A percentile compares a stretch with the other conserved stretches of the same genome.
phyloP scores from a whole-genome alignment of 805 yeast species.

The Teunomyces stri region DNA sequence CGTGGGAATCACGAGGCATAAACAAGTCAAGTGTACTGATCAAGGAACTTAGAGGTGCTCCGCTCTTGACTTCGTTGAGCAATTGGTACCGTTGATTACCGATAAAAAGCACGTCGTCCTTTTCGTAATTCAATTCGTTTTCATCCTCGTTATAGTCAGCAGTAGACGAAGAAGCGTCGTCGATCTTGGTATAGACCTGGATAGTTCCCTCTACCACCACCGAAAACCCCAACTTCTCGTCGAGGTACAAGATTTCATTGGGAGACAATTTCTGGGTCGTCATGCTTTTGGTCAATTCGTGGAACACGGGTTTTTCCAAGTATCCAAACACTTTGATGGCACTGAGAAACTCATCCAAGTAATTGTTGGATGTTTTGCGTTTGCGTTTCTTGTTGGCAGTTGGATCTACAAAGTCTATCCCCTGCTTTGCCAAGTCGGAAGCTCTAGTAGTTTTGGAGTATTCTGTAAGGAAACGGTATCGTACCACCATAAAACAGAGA shows the following conservation, averaged over 20 bases:
- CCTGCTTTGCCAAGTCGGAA: constrained; percentile 38
- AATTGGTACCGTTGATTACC: constrained; percentile 67
- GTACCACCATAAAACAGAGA: constrained; percentile 45
- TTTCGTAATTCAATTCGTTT: constrained; percentile 24
- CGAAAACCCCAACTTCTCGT: constrained; percentile 78
- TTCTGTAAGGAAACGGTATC: constrained; percentile 62
- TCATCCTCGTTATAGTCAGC: constrained; percentile 5
- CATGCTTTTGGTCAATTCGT: constrained; percentile 88
- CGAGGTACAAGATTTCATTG: constrained; percentile 73
- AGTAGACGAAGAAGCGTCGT: not conserved
- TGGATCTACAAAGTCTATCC: constrained; percentile 45
- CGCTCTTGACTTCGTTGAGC: constrained; percentile 76
- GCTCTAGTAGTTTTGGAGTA: constrained; percentile 50
- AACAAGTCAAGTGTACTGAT: constrained; percentile 77
- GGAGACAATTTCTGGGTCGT: constrained; percentile 78
- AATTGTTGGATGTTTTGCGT: constrained; percentile 48
- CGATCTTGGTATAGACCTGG: constrained; percentile 66
- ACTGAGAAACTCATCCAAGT: constrained; percentile 82
- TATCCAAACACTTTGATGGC: constrained; percentile 95
- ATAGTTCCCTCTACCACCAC: constrained; percentile 91
- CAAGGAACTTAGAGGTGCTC: constrained; percentile 80
- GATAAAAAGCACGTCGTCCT: constrained; percentile 44
- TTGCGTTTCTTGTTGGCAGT: constrained; percentile 21
- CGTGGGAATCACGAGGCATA: constrained; percentile 16
- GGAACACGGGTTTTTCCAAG: constrained; percentile 84